Evolutionary conservation across 176 grass and related monocot species (phyloP).

Genomic region (Zea luxurians): DNA sequence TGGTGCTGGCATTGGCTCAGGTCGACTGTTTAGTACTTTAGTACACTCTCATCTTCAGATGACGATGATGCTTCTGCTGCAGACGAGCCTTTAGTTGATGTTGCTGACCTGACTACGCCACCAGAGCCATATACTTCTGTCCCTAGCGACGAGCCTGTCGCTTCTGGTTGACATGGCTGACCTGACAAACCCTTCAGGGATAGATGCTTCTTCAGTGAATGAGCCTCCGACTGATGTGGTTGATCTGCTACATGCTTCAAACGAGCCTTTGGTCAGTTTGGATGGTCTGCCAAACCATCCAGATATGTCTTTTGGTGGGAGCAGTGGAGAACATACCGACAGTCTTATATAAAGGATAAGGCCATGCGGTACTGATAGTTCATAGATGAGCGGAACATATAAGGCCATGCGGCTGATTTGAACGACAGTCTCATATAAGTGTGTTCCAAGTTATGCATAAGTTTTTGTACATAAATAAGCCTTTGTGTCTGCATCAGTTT

Average conservation of each 20-base stretch:
- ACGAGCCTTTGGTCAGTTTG: conserved; percentile 2
- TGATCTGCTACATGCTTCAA: conserved; percentile 13
- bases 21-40: conserved; percentile 35
- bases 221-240: conserved; percentile 21
- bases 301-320: conserved; percentile 23
- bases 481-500: neutral
- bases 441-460: neutral
- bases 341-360: too few species aligned
- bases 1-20: conserved; percentile 18
- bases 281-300: conserved; percentile 17
- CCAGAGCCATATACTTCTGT: conserved; percentile 22
- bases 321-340: conserved; percentile 33
- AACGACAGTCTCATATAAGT: too few species aligned
- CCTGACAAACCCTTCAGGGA: conserved; percentile 22
- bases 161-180: conserved; percentile 36
- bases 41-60: conserved; percentile 47
- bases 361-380: too few species aligned
- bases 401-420: too few species aligned
- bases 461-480: conserved; percentile 39
- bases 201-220: neutral
- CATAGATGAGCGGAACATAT: too few species aligned
- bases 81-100: conserved; percentile 27
- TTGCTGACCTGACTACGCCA: conserved; percentile 15
- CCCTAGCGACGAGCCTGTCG: conserved; percentile 17
- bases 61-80: conserved; percentile 22